A percentile compares a stretch with the other conserved stretches of the same genome.
Evolutionary conservation across 1,139 yeast genomes (phyloP).

Genomic region (Zygosaccharomyces sapae): DNA sequence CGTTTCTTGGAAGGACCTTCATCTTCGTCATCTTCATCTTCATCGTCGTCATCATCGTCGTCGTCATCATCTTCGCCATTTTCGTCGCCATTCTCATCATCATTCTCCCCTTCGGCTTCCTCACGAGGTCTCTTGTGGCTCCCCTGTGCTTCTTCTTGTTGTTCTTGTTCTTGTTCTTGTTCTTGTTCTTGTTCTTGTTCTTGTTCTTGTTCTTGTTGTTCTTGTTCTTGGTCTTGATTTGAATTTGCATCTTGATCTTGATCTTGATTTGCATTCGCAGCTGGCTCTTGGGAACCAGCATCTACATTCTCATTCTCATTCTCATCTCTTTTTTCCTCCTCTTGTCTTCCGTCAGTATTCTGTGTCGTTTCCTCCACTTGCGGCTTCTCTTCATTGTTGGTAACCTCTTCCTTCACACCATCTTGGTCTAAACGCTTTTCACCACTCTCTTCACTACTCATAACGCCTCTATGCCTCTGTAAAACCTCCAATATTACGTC

Average conservation of each 20-base stretch:
- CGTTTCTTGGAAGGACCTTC: conserved; percentile 59
- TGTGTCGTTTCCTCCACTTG: conserved; percentile 1
- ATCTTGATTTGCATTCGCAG: not conserved
- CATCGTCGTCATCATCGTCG: conserved; percentile 49
- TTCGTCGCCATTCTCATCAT: conserved; percentile 30
- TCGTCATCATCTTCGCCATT: conserved; percentile 37
- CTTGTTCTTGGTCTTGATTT: too few species aligned
- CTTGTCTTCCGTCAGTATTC: not conserved
- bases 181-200: not conserved
- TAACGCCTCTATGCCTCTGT: conserved; percentile 1
- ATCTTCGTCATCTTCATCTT: conserved; percentile 62
- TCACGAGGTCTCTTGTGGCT: conserved; percentile 10
- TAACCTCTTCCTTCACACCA: not conserved
- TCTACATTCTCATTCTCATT: not conserved
- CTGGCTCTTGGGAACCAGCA: not conserved
- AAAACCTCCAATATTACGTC: not conserved
- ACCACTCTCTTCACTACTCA: conserved; percentile 5
- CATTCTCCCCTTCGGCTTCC: conserved; percentile 10
- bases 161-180: not conserved
- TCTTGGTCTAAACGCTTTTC: conserved; percentile 2
- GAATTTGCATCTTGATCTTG: not conserved
- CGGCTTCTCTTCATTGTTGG: not conserved
- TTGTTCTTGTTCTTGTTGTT: not conserved
- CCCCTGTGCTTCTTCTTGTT: conserved; percentile 5
- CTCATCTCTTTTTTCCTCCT: not conserved